phyloP scores from a whole-genome alignment of 805 yeast genomes.

The Candida coquimbonensis region DNA sequence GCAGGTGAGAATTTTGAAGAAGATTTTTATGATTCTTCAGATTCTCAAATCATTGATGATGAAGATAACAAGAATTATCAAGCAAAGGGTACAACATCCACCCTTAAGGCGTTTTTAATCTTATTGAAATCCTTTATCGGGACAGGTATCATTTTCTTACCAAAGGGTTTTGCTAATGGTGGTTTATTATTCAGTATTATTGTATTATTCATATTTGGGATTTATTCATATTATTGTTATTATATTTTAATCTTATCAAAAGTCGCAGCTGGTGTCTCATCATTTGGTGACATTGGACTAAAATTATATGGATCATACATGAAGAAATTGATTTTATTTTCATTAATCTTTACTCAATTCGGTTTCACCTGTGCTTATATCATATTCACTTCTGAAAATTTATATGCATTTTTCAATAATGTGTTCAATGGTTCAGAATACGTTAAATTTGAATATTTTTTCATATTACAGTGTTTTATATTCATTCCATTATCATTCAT shows the following conservation, averaged over 20 bases:
- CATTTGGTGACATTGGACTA: slow-evolving; percentile 75
- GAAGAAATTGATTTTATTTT: slow-evolving; percentile 53
- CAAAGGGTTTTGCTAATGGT: slow-evolving; percentile 66
- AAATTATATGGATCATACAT: slow-evolving; percentile 58
- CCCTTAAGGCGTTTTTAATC: slow-evolving; percentile 62
- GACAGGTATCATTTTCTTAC: slow-evolving; percentile 66
- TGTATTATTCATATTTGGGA: slow-evolving; percentile 52
- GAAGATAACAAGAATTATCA: slow-evolving; percentile 15
- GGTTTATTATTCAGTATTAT: slow-evolving; percentile 54
- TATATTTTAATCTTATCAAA: slow-evolving; percentile 56
- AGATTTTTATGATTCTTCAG: slow-evolving; percentile 29
- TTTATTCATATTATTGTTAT: slow-evolving; percentile 75
- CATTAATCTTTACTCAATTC: slow-evolving; percentile 64
- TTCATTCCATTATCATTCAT: slow-evolving; percentile 65
- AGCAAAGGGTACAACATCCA: slow-evolving; percentile 61
- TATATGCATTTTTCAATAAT: slow-evolving; percentile 53
- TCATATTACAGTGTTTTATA: slow-evolving; percentile 47
- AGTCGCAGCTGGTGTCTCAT: slow-evolving; percentile 50
- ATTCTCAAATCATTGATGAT: slow-evolving; percentile 21
- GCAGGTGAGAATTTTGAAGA: slow-evolving; percentile 81
- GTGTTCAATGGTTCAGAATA: slow-evolving; percentile 33
- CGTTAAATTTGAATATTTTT: slow-evolving; percentile 33
- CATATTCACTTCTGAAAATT: slow-evolving; percentile 69
- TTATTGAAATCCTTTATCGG: slow-evolving; percentile 72
- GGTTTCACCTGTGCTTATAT: slow-evolving; percentile 81